These are phyloP conservation scores for Aspergillus vadensis DNA, from an alignment of 2,329 filamentous ascomycete species.

Conservation along the genomic window DNA sequence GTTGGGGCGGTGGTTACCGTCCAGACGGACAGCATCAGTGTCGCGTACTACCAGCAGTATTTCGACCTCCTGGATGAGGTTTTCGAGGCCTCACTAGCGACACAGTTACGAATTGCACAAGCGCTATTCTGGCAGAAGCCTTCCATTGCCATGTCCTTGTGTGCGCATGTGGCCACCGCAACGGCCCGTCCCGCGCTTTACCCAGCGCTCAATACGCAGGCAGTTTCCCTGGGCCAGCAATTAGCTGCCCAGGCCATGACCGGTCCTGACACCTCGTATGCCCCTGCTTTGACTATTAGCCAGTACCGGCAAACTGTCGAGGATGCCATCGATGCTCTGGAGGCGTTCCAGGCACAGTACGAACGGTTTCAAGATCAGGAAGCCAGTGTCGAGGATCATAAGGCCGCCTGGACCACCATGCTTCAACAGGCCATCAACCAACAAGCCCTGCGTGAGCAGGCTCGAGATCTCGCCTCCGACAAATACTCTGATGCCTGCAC, in stretches of 20 bases:
- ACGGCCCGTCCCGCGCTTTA: not conserved
- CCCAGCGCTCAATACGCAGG: not conserved
- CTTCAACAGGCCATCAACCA: not conserved
- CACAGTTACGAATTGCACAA: slow-evolving; percentile 7
- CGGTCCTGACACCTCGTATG: not conserved
- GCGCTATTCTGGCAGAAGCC: not conserved
- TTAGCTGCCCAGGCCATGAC: slow-evolving; percentile 5
- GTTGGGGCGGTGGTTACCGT: not conserved
- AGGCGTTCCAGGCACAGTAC: not conserved
- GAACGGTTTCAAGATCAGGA: not conserved
- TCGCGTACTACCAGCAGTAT: not conserved
- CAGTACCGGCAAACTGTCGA: not conserved
- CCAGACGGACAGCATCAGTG: not conserved
- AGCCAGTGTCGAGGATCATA: not conserved
- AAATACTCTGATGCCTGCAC: not conserved
- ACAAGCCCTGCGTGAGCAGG: not conserved
- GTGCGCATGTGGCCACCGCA: not conserved
- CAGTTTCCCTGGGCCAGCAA: slow-evolving; percentile 11
- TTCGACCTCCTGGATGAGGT: not conserved
- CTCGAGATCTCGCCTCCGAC: not conserved
- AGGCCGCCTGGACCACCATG: not conserved
- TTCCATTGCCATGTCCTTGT: not conserved
- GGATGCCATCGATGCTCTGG: not conserved
- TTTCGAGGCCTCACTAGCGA: slow-evolving; percentile 3
- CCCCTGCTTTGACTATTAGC: not conserved